These are phyloP conservation scores for Cucumis cinereus DNA, from an alignment of 306 rosid genomes.

Conservation along the genomic window DNA sequence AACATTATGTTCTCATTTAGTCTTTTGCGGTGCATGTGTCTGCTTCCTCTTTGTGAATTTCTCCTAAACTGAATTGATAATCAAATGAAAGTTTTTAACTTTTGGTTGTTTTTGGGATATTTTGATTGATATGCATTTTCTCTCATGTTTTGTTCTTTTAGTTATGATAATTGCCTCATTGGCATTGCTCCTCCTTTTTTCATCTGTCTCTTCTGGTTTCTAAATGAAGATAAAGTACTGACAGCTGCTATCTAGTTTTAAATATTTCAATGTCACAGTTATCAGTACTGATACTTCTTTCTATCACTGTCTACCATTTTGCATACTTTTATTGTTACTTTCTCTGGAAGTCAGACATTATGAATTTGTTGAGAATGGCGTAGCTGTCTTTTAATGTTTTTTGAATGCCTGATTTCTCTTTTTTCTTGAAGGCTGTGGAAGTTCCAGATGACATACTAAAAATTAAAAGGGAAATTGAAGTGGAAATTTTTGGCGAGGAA, in stretches of 20 bases:
- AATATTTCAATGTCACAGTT: neutral
- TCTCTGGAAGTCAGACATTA: neutral
- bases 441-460: constrained; percentile 54
- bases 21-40: neutral
- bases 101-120: neutral
- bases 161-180: neutral
- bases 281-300: neutral
- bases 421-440: constrained; percentile 42
- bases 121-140: neutral
- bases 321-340: neutral
- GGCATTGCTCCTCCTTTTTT: neutral
- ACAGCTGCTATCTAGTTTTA: neutral
- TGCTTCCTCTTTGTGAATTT: neutral
- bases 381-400: neutral
- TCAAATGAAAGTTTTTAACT: neutral
- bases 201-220: neutral
- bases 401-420: neutral
- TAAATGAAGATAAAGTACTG: neutral
- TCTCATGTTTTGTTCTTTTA: neutral
- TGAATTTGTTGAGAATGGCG: neutral
- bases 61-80: neutral
- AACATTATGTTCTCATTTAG: neutral
- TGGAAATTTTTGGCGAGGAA: constrained; percentile 76
- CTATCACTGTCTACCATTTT: neutral
- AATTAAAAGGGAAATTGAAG: constrained; percentile 60